These are phyloP conservation scores for Hypoxylon trugodes DNA, from an alignment of 495 filamentous ascomycete species.

Conservation along the genomic window DNA sequence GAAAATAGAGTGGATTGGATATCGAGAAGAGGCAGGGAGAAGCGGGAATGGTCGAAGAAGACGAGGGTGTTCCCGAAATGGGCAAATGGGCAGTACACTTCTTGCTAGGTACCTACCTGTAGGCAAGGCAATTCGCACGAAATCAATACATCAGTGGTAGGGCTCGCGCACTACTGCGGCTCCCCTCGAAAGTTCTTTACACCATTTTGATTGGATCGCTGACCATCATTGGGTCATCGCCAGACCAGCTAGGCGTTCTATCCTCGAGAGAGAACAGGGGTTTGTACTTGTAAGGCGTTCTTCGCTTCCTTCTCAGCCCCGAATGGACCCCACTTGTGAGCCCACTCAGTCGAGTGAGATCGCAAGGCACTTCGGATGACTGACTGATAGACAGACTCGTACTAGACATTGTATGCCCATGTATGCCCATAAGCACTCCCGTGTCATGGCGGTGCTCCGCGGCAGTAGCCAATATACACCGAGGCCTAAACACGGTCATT, in stretches of 20 bases:
- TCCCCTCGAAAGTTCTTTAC: conserved; percentile 13
- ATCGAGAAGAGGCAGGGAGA: conserved; percentile 21
- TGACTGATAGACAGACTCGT: conserved; percentile 13
- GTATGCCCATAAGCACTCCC: conserved; percentile 2
- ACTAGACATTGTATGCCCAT: conserved; percentile 19
- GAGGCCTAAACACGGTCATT: conserved; percentile 26
- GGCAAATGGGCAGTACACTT: conserved; percentile 38
- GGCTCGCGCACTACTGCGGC: conserved; percentile 44
- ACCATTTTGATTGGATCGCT: conserved; percentile 31
- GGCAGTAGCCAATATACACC: conserved; percentile 27
- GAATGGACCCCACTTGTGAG: conserved; percentile 34
- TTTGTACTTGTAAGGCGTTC: conserved; percentile 42
- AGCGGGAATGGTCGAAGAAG: conserved; percentile 12
- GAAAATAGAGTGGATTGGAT: conserved; percentile 6
- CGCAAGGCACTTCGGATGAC: conserved; percentile 33
- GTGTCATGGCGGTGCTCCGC: conserved; percentile 32
- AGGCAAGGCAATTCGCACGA: conserved; percentile 30
- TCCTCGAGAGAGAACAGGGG: conserved; percentile 26
- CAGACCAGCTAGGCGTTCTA: conserved; percentile 28
- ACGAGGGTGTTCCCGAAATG: conserved; percentile 24
- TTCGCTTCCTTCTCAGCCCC: conserved; percentile 46
- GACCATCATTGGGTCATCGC: conserved; percentile 38
- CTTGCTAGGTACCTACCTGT: background rate
- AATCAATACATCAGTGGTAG: conserved; percentile 38
- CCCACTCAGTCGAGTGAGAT: conserved; percentile 23